Evolutionary conservation across 2,329 filamentous ascomycete species (phyloP).

Genomic region (Kalmusia sp.): DNA sequence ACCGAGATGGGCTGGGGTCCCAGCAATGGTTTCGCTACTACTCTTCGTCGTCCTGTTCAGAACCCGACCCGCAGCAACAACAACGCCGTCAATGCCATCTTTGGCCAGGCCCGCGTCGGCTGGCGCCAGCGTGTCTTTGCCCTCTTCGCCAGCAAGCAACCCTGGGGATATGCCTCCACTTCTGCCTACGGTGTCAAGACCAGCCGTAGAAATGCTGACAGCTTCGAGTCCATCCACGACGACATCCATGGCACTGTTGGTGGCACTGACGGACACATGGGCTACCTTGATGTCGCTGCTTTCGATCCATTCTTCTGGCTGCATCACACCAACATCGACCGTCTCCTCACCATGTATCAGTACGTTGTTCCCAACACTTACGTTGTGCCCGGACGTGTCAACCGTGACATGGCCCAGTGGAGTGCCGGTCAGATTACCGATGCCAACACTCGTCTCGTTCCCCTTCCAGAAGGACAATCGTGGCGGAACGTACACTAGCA

Average conservation of each 20-base stretch:
- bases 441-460: constrained; percentile 55
- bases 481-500: constrained; percentile 55
- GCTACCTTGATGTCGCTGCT: constrained; percentile 73
- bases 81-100: constrained; percentile 41
- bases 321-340: constrained; percentile 49
- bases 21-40: constrained; percentile 38
- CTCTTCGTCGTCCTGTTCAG: constrained; percentile 41
- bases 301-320: constrained; percentile 72
- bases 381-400: constrained; percentile 56
- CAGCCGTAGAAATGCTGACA: constrained; percentile 40
- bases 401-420: constrained; percentile 43
- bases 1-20: constrained; percentile 53
- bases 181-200: constrained; percentile 38
- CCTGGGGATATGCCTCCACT: constrained; percentile 39
- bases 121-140: constrained; percentile 46
- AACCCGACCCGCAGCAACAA: constrained; percentile 47
- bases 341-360: constrained; percentile 78
- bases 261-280: constrained; percentile 70
- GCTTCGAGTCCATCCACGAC: constrained; percentile 47
- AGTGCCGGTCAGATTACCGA: constrained; percentile 58
- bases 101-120: constrained; percentile 35
- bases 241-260: constrained; percentile 42
- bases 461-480: constrained; percentile 41
- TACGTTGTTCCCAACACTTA: constrained; percentile 73
- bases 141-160: constrained; percentile 41